Percentiles rank a stretch among this genome's conserved stretches.
phyloP scores from a whole-genome alignment of 225 moss, liverwort and hornwort species.

The Antitrichia curtipendula region DNA sequence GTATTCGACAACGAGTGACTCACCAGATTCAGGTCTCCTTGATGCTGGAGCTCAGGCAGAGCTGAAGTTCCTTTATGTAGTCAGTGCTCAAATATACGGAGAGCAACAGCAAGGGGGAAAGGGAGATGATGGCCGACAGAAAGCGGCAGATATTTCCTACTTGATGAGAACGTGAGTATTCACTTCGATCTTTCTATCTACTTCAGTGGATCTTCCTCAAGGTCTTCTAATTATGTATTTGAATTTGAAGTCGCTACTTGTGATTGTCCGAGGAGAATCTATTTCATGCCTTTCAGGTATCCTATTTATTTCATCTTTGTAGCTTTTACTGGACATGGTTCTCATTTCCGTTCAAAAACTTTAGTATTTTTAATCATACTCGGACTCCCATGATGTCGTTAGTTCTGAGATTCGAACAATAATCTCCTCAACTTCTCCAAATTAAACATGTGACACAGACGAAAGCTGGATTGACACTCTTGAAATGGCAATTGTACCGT shows the following conservation, averaged over 20 bases:
- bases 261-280: neutral
- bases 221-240: neutral
- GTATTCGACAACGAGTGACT: neutral
- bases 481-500: neutral
- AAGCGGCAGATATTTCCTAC: constrained; percentile 48
- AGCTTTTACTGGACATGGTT: neutral
- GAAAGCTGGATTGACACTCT: neutral
- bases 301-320: neutral
- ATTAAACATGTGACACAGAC: neutral
- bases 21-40: neutral
- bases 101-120: constrained; percentile 23
- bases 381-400: neutral
- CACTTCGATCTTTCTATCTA: neutral
- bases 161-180: constrained; percentile 31
- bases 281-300: neutral
- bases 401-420: neutral
- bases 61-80: constrained; percentile 56
- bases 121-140: constrained; percentile 22
- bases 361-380: neutral
- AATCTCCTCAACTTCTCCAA: neutral
- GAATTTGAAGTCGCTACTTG: neutral
- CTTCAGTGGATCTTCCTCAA: neutral
- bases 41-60: constrained; percentile 42
- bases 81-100: constrained; percentile 55
- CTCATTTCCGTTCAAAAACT: neutral